Percentiles rank a stretch among this genome's conserved stretches.
Conservation (phyloP, 177 flowering plant genomes). For the Vitis hybrid region DNA sequence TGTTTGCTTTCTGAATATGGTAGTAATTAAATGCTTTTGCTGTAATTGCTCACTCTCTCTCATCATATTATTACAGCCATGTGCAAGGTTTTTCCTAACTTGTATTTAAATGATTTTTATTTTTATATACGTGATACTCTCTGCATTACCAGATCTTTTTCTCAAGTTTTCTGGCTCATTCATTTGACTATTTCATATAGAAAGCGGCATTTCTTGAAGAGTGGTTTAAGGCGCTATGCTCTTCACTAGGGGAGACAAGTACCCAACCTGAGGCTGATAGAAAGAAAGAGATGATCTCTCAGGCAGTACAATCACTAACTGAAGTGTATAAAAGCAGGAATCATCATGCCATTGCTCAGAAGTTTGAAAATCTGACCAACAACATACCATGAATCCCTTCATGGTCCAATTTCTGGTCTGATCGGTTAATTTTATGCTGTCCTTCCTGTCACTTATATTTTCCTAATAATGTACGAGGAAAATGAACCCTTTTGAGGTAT, state of each 20-base stretch:
- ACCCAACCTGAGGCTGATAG: slow-evolving; percentile 24
- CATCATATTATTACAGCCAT: not conserved
- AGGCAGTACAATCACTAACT: slow-evolving; percentile 55
- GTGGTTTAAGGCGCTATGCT: slow-evolving; percentile 60
- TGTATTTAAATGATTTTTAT: no score
- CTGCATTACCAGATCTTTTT: not conserved
- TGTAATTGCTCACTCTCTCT: not conserved
- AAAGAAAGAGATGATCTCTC: slow-evolving; percentile 58
- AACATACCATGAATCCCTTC: slow-evolving; percentile 12
- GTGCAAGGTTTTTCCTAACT: not conserved
- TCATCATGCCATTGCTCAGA: slow-evolving; percentile 36
- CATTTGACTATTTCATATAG: slow-evolving; percentile 26
- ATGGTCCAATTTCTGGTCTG: no score
- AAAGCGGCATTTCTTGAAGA: slow-evolving; percentile 74
- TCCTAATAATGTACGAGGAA: no score
- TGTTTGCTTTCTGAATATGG: no score
- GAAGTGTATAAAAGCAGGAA: slow-evolving; percentile 43
- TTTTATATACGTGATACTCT: no score
- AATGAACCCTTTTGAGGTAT: no score
- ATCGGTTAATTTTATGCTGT: no score
- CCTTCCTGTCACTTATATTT: no score
- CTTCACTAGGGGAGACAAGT: slow-evolving; percentile 37
- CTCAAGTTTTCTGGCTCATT: not conserved
- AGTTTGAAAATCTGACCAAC: slow-evolving; percentile 45
- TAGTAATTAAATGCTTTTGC: not conserved